Evolutionary conservation across 495 filamentous ascomycete species (phyloP), one percentile per base, ranked within the genome.

Genomic region (Penicillium silybi): DNA sequence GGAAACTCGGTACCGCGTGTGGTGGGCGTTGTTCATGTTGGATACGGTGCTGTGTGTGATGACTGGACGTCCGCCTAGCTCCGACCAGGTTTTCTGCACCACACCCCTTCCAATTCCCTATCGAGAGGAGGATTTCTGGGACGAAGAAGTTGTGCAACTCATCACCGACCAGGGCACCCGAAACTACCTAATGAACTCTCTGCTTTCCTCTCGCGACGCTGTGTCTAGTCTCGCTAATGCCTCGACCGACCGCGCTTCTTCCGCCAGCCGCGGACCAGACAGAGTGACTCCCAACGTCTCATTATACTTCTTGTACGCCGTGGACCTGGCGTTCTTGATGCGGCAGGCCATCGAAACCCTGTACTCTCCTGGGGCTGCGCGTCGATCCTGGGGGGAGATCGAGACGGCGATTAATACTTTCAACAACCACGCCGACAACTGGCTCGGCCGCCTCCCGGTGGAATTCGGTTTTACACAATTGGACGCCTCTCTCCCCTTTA

Each of bases 21-120:
- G 71, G 71, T 74, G 82, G 79, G 76, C 82, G 6, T 46, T 87
- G 3, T 83, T 81, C 50, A 72, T 72, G n/a, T 61, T 86, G 19
- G 84, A 87, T 50, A 74, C 76, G 18, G 56, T 71, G 16, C 70
- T 86, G 10, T 76, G 73, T 54, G 73, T 78, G 37, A 82, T 84
- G 64, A 85, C 80, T 22, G 84, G 84, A 1, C 78, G 84, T 17
- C 80, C 82, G 3, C 77, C 72, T 16, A 77, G 69, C 50, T 78
- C 80, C 39, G 69, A 66, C 16, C 70, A 78, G 35, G 68, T 64
- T 26, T 75, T 80, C 58, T 83, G 78, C 58, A 80, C 80, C 25
- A 77, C 77, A 0, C 80, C 84, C 70, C 81, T 51, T 44, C 67
- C 64, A 4, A 46, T 78, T 8, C 79, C 82, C 16, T 68, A 82